phyloP scores from a whole-genome alignment of 2,329 filamentous ascomycete species.

The Grosmannia huntii region DNA sequence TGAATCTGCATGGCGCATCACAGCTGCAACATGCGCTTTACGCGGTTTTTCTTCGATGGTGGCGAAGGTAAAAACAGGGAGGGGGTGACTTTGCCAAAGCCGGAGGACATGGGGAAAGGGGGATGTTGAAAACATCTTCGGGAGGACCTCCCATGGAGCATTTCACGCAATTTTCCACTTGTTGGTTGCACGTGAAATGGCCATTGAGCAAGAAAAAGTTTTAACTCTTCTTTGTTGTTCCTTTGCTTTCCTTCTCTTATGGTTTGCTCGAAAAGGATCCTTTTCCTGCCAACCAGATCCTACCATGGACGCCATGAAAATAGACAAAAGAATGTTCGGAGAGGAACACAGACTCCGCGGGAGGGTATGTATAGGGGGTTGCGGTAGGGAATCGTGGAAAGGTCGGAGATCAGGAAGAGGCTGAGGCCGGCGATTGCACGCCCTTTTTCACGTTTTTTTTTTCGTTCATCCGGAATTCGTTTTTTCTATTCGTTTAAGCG shows the following conservation, averaged over 20 bases:
- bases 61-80: not conserved
- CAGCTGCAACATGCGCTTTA: not conserved
- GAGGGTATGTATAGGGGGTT: not conserved
- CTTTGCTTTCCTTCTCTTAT: conserved; percentile 9
- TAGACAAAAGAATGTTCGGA: not conserved
- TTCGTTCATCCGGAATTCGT: conserved; percentile 1
- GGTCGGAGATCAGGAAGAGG: not conserved
- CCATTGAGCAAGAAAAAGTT: conserved; percentile 44
- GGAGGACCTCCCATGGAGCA: conserved; percentile 67
- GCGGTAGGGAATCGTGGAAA: not conserved
- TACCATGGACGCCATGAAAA: conserved; percentile 10
- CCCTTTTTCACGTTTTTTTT: not conserved
- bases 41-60: not conserved
- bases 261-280: conserved; percentile 8
- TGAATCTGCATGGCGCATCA: not conserved
- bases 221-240: conserved; percentile 21
- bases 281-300: conserved; percentile 8
- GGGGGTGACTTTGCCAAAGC: not conserved
- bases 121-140: conserved; percentile 37
- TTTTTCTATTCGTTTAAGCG: conserved; percentile 16
- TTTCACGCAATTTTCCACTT: conserved; percentile 36
- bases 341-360: not conserved
- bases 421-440: not conserved
- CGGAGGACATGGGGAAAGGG: not conserved
- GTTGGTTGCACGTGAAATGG: conserved; percentile 46